These are phyloP conservation scores for Forsythia viridissima DNA, from an alignment of 257 asterid species.

Conservation along the genomic window DNA sequence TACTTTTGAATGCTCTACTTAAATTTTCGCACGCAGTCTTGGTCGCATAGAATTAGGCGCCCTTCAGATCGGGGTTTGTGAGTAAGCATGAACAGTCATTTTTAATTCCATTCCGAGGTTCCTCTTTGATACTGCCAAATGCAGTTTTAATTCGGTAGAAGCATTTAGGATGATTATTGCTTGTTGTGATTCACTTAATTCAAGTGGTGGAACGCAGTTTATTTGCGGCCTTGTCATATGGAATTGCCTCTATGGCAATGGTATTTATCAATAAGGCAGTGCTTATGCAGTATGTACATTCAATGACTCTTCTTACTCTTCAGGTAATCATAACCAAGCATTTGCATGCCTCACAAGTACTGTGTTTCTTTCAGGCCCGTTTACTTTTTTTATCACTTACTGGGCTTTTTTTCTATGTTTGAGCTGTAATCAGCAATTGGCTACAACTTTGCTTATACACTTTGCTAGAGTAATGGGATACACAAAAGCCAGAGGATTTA, in stretches of 20 bases:
- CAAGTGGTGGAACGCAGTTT: slow-evolving; percentile 50
- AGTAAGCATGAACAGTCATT: background rate
- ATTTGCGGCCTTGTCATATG: slow-evolving; percentile 76
- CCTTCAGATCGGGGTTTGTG: slow-evolving; percentile 1
- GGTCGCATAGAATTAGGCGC: background rate
- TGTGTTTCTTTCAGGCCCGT: background rate
- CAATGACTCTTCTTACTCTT: slow-evolving; percentile 86
- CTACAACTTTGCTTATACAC: slow-evolving; percentile 81
- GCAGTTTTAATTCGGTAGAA: background rate
- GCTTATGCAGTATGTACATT: slow-evolving; percentile 78
- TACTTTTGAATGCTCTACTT: background rate
- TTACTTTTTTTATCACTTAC: slow-evolving; percentile 33
- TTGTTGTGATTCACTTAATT: slow-evolving; percentile 2
- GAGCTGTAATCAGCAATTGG: slow-evolving; percentile 76
- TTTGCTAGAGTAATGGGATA: slow-evolving; percentile 79
- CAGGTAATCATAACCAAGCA: slow-evolving; percentile 51
- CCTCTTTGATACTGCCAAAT: background rate
- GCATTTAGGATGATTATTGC: slow-evolving; percentile 10
- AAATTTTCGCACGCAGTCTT: background rate
- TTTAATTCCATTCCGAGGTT: background rate
- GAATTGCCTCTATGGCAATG: slow-evolving; percentile 93
- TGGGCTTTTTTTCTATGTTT: slow-evolving; percentile 32
- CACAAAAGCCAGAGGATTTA: slow-evolving; percentile 67
- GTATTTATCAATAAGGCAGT: slow-evolving; percentile 97
- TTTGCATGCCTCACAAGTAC: background rate